Evolutionary conservation across 441 rosid species (phyloP), one percentile per base, ranked within the genome.

Genomic region (Brassica hybrid): DNA sequence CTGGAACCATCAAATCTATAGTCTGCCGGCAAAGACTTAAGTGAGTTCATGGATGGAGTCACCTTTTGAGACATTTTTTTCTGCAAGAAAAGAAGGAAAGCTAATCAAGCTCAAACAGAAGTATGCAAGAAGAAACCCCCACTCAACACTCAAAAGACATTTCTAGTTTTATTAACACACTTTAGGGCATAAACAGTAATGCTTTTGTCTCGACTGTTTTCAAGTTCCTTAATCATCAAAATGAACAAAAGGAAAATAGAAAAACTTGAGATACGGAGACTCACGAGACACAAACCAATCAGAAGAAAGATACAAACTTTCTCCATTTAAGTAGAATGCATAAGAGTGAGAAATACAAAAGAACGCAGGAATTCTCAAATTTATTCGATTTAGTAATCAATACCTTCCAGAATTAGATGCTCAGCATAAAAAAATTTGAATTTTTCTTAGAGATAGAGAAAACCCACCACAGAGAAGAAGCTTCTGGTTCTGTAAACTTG

Each of bases 21-120:
- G 74, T 86, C 88, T 76, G 83, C 89, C 0, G 98, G 97, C 84
- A 91, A 66, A 19, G 97, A 91, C 82, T 90, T 85, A 84, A 91
- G 87, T 11, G 87, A 83, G 80, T 87, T 88, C 77, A 90, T 79
- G 38, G 89, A 85, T 74, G 91, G 88, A 62, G 64, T 79, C 72
- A 83, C 83, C 86, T 83, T 87, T 78, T 79, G 89, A 0, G 86
- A 75, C 95, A 91, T 21, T 91, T 71, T 23, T 91, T 71, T 23
- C 77, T 85, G 91, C 85, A 81, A 78, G 78, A 81, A 9, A 76
- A 71, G n/a, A 84, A 85, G 1, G 54, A n/a, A 65, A 71, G 45
- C 54, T 59, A 48, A 58, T n/a, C 41, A 72, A n/a, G 71, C 69
- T 67, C 13, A 80, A 14, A 69, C 8, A 38, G 14, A 62, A 58